phyloP scores from a whole-genome alignment of 441 rosid species.

The Pelargonium myrrhifolium region DNA sequence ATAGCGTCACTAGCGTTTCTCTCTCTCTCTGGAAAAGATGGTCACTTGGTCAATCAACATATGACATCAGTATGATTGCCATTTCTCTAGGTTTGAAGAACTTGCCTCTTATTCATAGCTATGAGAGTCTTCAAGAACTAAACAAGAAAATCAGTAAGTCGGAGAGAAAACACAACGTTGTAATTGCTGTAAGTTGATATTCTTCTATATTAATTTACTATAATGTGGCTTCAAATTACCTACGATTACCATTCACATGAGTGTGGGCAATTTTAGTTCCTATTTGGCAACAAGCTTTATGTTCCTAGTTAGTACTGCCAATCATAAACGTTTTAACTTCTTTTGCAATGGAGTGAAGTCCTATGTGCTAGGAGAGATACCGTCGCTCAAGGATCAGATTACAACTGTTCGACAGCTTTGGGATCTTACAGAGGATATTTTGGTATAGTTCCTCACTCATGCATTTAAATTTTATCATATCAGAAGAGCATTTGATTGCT shows the following conservation, averaged over 20 bases:
- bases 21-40: background rate
- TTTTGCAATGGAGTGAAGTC: slow-evolving; percentile 40
- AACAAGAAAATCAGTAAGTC: slow-evolving; percentile 43
- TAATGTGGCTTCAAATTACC: slow-evolving; percentile 4
- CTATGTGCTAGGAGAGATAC: slow-evolving; percentile 93
- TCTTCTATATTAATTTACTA: slow-evolving; percentile 2
- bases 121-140: slow-evolving; percentile 59
- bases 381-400: slow-evolving; percentile 75
- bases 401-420: slow-evolving; percentile 88
- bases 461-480: background rate
- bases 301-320: slow-evolving; percentile 2
- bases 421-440: slow-evolving; percentile 84
- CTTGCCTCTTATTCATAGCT: slow-evolving; percentile 79
- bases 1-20: background rate
- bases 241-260: background rate
- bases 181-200: slow-evolving; percentile 72
- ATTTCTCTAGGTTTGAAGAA: slow-evolving; percentile 49
- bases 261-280: background rate
- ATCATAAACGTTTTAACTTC: slow-evolving; percentile 23
- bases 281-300: no score
- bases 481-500: background rate
- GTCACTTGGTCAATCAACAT: slow-evolving; percentile 5
- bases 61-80: slow-evolving; percentile 9
- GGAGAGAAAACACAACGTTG: slow-evolving; percentile 82
- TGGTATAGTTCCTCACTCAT: slow-evolving; percentile 41